Percentiles rank a stretch among this genome's conserved stretches.
Evolutionary conservation across 805 yeast species (phyloP).

Genomic region (Alloascoidea hylecoeti): DNA sequence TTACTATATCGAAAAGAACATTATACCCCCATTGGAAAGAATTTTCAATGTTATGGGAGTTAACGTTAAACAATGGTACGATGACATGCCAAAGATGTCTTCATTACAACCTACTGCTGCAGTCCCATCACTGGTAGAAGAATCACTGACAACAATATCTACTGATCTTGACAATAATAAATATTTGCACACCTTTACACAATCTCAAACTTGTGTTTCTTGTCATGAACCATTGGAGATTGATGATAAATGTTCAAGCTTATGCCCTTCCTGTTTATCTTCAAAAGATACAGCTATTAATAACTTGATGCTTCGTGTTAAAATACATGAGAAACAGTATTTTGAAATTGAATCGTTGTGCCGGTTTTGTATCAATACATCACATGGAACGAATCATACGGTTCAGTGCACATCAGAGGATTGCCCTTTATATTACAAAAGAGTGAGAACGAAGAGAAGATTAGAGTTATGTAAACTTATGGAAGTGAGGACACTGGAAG

Average conservation of each 20-base stretch:
- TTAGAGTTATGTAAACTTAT: slow-evolving; percentile 9
- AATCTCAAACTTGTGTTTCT: slow-evolving; percentile 8
- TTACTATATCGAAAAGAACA: slow-evolving; percentile 71
- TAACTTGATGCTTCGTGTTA: slow-evolving; percentile 7
- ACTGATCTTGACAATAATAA: slow-evolving; percentile 6
- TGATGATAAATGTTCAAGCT: slow-evolving; percentile 8
- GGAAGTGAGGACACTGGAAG: too few relatives aligned
- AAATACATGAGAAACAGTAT: slow-evolving; percentile 7
- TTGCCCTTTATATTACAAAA: slow-evolving; percentile 47
- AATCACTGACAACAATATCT: too few relatives aligned
- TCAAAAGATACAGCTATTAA: slow-evolving; percentile 6
- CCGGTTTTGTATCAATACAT: slow-evolving; percentile 15
- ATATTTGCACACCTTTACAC: too few relatives aligned
- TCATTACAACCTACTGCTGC: slow-evolving; percentile 5
- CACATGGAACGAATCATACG: slow-evolving; percentile 17
- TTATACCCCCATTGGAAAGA: slow-evolving; percentile 84
- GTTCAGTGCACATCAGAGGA: slow-evolving; percentile 43
- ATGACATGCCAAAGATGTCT: slow-evolving; percentile 38
- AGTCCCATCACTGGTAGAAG: slow-evolving; percentile 6
- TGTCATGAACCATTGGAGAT: slow-evolving; percentile 6
- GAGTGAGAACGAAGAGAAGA: slow-evolving; percentile 25
- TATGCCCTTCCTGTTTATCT: slow-evolving; percentile 5
- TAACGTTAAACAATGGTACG: slow-evolving; percentile 64
- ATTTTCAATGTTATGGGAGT: slow-evolving; percentile 75
- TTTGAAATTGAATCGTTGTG: slow-evolving; percentile 13